A percentile compares a stretch with the other conserved stretches of the same genome.
Conservation (phyloP, 1,284 basidiomycete genomes). For the Wallemia mellicola region DNA sequence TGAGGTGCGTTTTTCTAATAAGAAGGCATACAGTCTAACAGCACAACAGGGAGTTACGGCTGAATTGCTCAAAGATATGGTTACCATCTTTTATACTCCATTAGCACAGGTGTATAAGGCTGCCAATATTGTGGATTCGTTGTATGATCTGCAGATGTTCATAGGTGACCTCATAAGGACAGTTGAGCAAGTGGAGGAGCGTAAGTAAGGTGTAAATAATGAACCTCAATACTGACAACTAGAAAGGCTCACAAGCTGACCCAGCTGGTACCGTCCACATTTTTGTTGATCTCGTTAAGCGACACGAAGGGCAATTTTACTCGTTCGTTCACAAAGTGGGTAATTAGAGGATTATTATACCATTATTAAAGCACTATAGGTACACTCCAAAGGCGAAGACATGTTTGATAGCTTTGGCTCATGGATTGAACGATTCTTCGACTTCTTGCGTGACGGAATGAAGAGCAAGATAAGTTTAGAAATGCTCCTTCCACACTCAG, state of each 20-base stretch:
- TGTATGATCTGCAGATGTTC: slow-evolving; percentile 75
- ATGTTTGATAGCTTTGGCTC: slow-evolving; percentile 81
- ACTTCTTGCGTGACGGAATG: slow-evolving; percentile 66
- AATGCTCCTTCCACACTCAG: slow-evolving; percentile 49
- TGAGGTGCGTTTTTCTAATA: too few relatives aligned
- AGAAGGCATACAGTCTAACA: too few relatives aligned
- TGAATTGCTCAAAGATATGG: slow-evolving; percentile 86
- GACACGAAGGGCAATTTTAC: slow-evolving; percentile 90
- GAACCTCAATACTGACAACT: too few relatives aligned
- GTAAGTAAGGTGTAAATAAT: too few relatives aligned
- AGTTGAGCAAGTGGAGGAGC: slow-evolving; percentile 69
- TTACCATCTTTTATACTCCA: slow-evolving; percentile 94
- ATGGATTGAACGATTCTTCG: slow-evolving; percentile 90
- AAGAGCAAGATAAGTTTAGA: slow-evolving; percentile 34
- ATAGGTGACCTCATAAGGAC: slow-evolving; percentile 85
- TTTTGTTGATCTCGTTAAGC: slow-evolving; percentile 73
- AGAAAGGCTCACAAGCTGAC: slow-evolving; percentile 46
- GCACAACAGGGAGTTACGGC: slow-evolving; percentile 84
- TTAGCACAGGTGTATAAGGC: slow-evolving; percentile 96
- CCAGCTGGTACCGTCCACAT: slow-evolving; percentile 63
- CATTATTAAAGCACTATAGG: too few relatives aligned
- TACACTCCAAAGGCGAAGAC: slow-evolving; percentile 84
- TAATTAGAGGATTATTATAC: too few relatives aligned
- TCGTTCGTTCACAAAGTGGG: slow-evolving; percentile 92
- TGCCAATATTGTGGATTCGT: slow-evolving; percentile 79